Percentiles rank a stretch among this genome's conserved stretches.
Conservation (phyloP, 306 rosid genomes). For the Leucaena leucocephala region DNA sequence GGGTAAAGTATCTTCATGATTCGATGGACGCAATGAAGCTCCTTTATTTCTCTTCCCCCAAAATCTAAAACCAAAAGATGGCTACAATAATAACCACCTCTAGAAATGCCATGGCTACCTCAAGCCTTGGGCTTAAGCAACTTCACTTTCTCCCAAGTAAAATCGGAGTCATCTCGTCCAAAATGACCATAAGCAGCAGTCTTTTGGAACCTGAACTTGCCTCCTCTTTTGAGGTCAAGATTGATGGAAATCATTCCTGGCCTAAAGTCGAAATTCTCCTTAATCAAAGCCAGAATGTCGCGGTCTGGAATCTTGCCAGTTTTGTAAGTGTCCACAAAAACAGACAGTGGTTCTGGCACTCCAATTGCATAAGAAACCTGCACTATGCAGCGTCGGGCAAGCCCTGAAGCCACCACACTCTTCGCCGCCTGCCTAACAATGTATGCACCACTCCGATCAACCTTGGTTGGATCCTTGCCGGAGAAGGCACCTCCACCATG, state of each 20-base stretch:
- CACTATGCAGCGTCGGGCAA: conserved; percentile 75
- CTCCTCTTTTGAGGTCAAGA: conserved; percentile 74
- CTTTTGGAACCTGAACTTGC: conserved; percentile 76
- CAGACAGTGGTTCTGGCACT: conserved; percentile 75
- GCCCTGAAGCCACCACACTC: conserved; percentile 80
- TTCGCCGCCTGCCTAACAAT: conserved; percentile 82
- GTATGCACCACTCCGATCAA: conserved; percentile 79
- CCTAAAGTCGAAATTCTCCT: conserved; percentile 76
- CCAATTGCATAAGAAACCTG: conserved; percentile 90
- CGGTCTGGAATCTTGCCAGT: conserved; percentile 70
- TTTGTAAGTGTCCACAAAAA: conserved; percentile 67
- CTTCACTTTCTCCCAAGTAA: conserved; percentile 81
- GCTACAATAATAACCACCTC: conserved; percentile 47
- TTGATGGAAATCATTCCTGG: conserved; percentile 79
- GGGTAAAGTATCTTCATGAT: conserved; percentile 30
- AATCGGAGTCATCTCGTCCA: conserved; percentile 79
- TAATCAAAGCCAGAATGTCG: conserved; percentile 62
- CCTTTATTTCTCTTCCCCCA: conserved; percentile 41
- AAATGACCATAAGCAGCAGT: conserved; percentile 89
- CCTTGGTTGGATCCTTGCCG: conserved; percentile 86
- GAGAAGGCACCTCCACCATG: conserved; percentile 91
- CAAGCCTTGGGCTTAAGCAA: conserved; percentile 70
- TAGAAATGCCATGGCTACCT: conserved; percentile 25
- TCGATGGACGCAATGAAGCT: conserved; percentile 45
- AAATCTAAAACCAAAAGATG: conserved; percentile 31